Percentiles rank a stretch among this genome's conserved stretches.
These are phyloP conservation scores for Carex scoparia DNA, from an alignment of 176 grass and related monocot genomes.

Conservation along the genomic window DNA sequence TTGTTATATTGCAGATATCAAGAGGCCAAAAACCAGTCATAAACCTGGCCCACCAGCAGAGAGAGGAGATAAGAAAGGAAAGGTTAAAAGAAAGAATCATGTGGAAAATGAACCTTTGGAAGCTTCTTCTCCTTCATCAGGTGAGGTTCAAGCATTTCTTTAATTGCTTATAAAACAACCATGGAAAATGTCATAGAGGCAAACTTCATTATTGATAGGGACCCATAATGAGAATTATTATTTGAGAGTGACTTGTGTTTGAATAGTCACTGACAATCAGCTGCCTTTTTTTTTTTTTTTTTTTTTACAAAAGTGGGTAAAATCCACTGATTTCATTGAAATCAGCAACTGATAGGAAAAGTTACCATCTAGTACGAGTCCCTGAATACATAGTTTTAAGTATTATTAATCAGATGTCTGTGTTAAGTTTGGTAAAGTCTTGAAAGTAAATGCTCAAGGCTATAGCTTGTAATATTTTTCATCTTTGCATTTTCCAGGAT, in stretches of 20 bases:
- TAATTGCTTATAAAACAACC: not conserved
- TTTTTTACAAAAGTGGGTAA: too few relatives aligned
- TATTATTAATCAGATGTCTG: too few relatives aligned
- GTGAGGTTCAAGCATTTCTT: not conserved
- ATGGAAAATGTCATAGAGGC: not conserved
- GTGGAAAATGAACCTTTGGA: not conserved
- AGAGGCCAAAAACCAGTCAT: conserved; percentile 14
- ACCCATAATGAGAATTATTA: not conserved
- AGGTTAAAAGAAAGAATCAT: not conserved
- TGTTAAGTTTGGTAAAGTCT: not conserved
- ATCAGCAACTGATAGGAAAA: too few relatives aligned
- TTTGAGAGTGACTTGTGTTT: not conserved
- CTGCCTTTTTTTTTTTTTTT: not conserved
- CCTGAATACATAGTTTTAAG: too few relatives aligned
- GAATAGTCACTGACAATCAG: not conserved
- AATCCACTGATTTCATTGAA: too few relatives aligned
- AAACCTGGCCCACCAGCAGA: not conserved
- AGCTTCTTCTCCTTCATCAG: conserved; percentile 12
- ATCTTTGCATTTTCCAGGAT: conserved; percentile 15
- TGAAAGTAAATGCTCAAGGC: not conserved
- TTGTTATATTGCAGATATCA: not conserved
- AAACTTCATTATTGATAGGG: not conserved
- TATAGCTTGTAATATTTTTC: not conserved
- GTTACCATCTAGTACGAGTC: too few relatives aligned
- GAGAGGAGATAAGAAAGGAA: not conserved